Percentiles rank a stretch among this genome's conserved stretches.
phyloP scores from a whole-genome alignment of 805 yeast species.

The Blastobotrys mokoenaii region DNA sequence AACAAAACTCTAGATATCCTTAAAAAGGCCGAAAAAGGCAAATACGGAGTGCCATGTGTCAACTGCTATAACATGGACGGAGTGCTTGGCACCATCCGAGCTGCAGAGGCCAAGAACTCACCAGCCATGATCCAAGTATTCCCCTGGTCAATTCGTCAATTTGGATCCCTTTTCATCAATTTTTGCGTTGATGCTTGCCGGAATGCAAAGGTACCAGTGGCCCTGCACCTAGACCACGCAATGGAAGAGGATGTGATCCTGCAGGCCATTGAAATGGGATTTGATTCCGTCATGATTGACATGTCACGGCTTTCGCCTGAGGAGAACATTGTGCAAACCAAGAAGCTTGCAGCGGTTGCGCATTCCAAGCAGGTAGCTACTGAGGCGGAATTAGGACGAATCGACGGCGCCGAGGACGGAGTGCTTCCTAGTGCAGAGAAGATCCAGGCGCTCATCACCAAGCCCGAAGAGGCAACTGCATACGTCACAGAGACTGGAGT shows the following conservation, averaged over 20 bases:
- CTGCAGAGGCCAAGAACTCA: conserved; percentile 29
- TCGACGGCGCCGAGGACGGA: conserved; percentile 35
- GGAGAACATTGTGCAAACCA: conserved; percentile 27
- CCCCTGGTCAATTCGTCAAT: conserved; percentile 33
- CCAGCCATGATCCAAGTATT: conserved; percentile 31
- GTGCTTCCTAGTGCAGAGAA: conserved; percentile 19
- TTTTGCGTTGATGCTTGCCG: conserved; percentile 23
- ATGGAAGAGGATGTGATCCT: conserved; percentile 27
- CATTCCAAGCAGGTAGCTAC: conserved; percentile 26
- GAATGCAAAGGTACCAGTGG: conserved; percentile 30
- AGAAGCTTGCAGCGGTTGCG: conserved; percentile 27
- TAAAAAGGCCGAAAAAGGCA: conserved; percentile 26
- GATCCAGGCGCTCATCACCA: conserved; percentile 28
- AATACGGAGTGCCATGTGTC: conserved; percentile 30
- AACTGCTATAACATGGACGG: conserved; percentile 31
- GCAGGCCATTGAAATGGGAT: conserved; percentile 27
- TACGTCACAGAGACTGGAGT: conserved; percentile 29
- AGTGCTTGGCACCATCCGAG: conserved; percentile 29
- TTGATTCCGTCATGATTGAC: conserved; percentile 35
- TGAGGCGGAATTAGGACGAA: conserved; percentile 35
- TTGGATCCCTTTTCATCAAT: conserved; percentile 26
- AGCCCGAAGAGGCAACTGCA: conserved; percentile 27
- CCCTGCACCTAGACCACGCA: conserved; percentile 33
- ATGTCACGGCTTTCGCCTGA: conserved; percentile 32
- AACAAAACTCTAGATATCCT: conserved; percentile 28